phyloP scores from a whole-genome alignment of 1,139 yeast species.

The Pneumocystis wakefieldiae region DNA sequence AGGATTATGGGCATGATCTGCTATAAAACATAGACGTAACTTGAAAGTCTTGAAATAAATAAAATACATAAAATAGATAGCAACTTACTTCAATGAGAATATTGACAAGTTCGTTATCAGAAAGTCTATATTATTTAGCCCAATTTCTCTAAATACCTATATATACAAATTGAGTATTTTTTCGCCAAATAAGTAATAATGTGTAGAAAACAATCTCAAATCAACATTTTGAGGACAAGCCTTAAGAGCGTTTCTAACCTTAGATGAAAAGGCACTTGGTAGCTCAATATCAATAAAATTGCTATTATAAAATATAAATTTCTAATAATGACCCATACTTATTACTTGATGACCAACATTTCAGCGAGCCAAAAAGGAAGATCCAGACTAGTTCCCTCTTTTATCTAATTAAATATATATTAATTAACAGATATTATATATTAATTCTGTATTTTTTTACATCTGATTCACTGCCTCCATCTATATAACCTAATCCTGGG shows the following conservation, averaged over 20 bases:
- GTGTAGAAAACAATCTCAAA: slow-evolving; percentile 47
- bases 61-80: neutral
- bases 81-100: slow-evolving; percentile 5
- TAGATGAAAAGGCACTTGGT: slow-evolving; percentile 30
- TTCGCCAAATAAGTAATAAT: slow-evolving; percentile 53
- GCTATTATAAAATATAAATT: neutral
- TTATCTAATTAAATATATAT: slow-evolving; percentile 25
- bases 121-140: slow-evolving; percentile 3
- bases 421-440: neutral
- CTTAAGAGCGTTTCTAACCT: slow-evolving; percentile 67
- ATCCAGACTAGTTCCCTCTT: slow-evolving; percentile 52
- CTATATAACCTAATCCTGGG: slow-evolving; percentile 12
- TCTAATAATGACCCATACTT: slow-evolving; percentile 16
- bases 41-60: slow-evolving; percentile 32
- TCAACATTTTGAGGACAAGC: slow-evolving; percentile 58
- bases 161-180: slow-evolving; percentile 26
- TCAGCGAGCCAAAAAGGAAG: slow-evolving; percentile 86
- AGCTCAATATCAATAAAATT: slow-evolving; percentile 23
- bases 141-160: neutral
- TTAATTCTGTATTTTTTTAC: slow-evolving; percentile 3
- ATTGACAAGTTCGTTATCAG: slow-evolving; percentile 8
- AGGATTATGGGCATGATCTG: slow-evolving; percentile 52
- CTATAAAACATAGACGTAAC: slow-evolving; percentile 52
- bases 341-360: slow-evolving; percentile 42
- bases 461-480: slow-evolving; percentile 3